Percentiles rank a stretch among this genome's conserved stretches.
Evolutionary conservation across 306 rosid genomes (phyloP).

Genomic region (Vigna trinervia): DNA sequence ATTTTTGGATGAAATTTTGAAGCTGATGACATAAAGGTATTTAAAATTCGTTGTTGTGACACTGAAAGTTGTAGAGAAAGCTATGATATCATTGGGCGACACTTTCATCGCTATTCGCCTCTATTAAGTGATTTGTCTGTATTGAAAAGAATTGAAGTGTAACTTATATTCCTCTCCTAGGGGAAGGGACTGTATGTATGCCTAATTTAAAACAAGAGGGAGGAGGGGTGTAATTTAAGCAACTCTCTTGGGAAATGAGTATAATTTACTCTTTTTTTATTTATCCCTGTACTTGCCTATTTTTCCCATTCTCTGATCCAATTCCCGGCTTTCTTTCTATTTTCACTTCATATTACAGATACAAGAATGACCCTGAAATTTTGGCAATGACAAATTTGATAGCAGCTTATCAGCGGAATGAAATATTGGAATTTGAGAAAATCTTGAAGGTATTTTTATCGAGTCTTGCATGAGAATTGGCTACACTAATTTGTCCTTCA

Average conservation of each 20-base stretch:
- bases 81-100: not conserved
- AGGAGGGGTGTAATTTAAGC: not conserved
- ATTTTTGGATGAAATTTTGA: not conserved
- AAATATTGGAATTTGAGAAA: conserved; percentile 96
- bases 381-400: conserved; percentile 98
- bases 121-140: not conserved
- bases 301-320: conserved; percentile 17
- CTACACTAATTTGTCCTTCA: conserved; percentile 5
- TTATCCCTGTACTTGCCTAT: not conserved
- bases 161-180: not conserved
- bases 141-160: not conserved
- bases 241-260: not conserved
- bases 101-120: not conserved
- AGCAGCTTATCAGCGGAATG: conserved; percentile 97
- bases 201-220: not conserved
- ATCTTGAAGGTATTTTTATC: conserved; percentile 72
- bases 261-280: not conserved
- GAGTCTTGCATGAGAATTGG: conserved; percentile 11
- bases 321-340: conserved; percentile 6
- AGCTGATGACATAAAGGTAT: not conserved
- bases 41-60: not conserved
- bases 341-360: conserved; percentile 57
- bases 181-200: not conserved
- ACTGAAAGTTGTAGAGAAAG: not conserved
- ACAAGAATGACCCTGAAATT: conserved; percentile 98